phyloP scores from a whole-genome alignment of 345 rosid species.

The Iberis pinnata region DNA sequence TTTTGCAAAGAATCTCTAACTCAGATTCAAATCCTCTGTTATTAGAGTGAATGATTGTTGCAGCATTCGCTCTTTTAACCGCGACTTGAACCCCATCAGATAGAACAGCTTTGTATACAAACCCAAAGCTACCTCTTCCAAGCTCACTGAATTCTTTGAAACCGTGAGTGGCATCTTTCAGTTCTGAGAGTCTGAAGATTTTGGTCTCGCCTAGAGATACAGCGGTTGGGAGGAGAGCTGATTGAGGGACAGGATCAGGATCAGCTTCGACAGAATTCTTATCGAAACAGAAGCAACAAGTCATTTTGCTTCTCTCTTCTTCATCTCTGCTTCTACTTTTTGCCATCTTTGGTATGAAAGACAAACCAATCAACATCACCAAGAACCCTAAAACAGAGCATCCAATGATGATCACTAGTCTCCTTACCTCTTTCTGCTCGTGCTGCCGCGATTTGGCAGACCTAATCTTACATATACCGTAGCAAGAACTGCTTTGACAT shows the following conservation, averaged over 20 bases:
- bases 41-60: slow-evolving; percentile 79
- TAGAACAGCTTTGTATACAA: slow-evolving; percentile 78
- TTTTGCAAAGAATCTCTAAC: slow-evolving; percentile 64
- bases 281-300: slow-evolving; percentile 46
- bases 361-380: slow-evolving; percentile 43
- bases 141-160: slow-evolving; percentile 90
- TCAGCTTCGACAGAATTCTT: slow-evolving; percentile 48
- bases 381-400: slow-evolving; percentile 46
- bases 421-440: slow-evolving; percentile 32
- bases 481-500: slow-evolving; percentile 87
- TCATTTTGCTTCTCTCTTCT: slow-evolving; percentile 42
- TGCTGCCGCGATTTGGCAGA: slow-evolving; percentile 8
- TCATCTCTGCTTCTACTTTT: slow-evolving; percentile 37
- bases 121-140: slow-evolving; percentile 87
- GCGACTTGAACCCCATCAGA: slow-evolving; percentile 85
- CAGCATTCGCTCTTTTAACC: slow-evolving; percentile 88
- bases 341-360: slow-evolving; percentile 39
- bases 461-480: slow-evolving; percentile 46
- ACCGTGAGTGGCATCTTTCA: slow-evolving; percentile 88
- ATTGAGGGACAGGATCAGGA: slow-evolving; percentile 34
- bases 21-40: slow-evolving; percentile 77
- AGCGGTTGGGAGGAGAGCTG: slow-evolving; percentile 28
- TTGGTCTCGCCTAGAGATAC: slow-evolving; percentile 60
- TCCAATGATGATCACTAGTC: slow-evolving; percentile 40
- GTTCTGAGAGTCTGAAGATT: slow-evolving; percentile 69